Evolutionary conservation across 805 yeast species (phyloP).

Genomic region (Yarrowia sp.): DNA sequence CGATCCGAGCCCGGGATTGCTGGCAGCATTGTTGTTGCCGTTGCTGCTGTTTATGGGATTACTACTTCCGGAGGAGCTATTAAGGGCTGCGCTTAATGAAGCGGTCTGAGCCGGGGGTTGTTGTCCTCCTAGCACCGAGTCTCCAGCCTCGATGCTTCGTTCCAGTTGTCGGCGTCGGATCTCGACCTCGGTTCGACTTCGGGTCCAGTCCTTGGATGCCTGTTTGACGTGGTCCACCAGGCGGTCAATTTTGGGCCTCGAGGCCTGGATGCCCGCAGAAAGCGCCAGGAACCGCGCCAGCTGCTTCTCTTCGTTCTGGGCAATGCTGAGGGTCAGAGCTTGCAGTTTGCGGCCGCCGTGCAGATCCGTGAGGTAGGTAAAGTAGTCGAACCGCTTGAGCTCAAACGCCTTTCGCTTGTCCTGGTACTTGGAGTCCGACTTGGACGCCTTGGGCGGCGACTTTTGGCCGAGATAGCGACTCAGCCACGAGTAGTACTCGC

Average conservation of each 20-base stretch:
- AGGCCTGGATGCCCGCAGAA: conserved; percentile 45
- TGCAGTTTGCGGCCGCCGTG: conserved; percentile 55
- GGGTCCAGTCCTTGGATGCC: conserved; percentile 52
- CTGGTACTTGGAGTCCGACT: conserved; percentile 52
- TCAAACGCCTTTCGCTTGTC: conserved; percentile 53
- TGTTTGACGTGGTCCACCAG: conserved; percentile 49
- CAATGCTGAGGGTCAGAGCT: conserved; percentile 50
- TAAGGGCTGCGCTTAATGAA: conserved; percentile 6
- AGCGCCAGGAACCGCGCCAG: conserved; percentile 46
- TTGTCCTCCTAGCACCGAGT: background rate
- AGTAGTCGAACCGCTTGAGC: conserved; percentile 54
- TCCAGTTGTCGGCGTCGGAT: conserved; percentile 51
- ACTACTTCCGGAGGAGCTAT: background rate
- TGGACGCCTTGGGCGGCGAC: conserved; percentile 47
- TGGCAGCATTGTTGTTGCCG: too few relatives aligned
- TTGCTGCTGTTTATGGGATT: background rate
- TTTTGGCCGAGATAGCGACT: conserved; percentile 53
- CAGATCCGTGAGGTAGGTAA: conserved; percentile 52
- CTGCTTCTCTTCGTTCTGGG: conserved; percentile 51
- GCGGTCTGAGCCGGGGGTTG: background rate
- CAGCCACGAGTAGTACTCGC: conserved; percentile 56
- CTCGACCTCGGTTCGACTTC: conserved; percentile 52
- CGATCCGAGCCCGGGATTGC: background rate
- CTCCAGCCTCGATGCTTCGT: conserved; percentile 43
- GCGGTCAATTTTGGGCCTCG: conserved; percentile 48